These are phyloP conservation scores for Talaromyces marneffei DNA, from an alignment of 2,329 filamentous ascomycete species.

Conservation along the genomic window DNA sequence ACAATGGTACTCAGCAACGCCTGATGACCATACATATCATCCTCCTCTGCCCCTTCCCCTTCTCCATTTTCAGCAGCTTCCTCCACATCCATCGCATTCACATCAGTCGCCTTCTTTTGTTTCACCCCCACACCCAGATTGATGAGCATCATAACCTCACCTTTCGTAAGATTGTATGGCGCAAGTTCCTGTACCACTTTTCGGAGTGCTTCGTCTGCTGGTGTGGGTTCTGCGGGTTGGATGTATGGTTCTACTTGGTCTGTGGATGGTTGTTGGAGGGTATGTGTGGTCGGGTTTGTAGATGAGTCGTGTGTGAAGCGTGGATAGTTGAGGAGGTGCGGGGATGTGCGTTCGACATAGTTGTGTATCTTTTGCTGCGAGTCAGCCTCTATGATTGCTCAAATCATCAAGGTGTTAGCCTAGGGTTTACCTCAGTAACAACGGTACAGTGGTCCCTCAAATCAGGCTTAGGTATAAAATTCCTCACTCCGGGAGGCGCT, in stretches of 20 bases:
- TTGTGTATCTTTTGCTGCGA: constrained; percentile 34
- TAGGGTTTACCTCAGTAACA: constrained; percentile 36
- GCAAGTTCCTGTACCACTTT: constrained; percentile 32
- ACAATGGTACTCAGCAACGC: constrained; percentile 38
- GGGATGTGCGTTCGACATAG: constrained; percentile 36
- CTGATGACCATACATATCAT: constrained; percentile 31
- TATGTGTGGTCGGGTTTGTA: neutral
- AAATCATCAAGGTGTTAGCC: neutral
- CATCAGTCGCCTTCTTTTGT: neutral
- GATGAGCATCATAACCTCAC: constrained; percentile 42
- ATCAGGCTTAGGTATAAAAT: constrained; percentile 38
- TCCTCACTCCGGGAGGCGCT: constrained; percentile 31
- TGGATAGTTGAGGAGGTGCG: constrained; percentile 36
- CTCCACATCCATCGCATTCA: constrained; percentile 1
- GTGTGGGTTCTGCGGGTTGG: constrained; percentile 21
- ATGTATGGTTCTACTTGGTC: constrained; percentile 17
- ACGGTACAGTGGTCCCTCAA: constrained; percentile 43
- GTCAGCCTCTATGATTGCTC: neutral
- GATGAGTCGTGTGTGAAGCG: constrained; percentile 20
- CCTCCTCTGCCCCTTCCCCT: constrained; percentile 16
- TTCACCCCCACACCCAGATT: constrained; percentile 38
- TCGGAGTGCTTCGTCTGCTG: constrained; percentile 35
- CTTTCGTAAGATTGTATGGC: constrained; percentile 41
- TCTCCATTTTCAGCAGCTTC: constrained; percentile 16
- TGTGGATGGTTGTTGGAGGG: constrained; percentile 19